These are phyloP conservation scores for Sporodiniella umbellata DNA, from an alignment of 371 early-diverging fungal species.

Conservation along the genomic window DNA sequence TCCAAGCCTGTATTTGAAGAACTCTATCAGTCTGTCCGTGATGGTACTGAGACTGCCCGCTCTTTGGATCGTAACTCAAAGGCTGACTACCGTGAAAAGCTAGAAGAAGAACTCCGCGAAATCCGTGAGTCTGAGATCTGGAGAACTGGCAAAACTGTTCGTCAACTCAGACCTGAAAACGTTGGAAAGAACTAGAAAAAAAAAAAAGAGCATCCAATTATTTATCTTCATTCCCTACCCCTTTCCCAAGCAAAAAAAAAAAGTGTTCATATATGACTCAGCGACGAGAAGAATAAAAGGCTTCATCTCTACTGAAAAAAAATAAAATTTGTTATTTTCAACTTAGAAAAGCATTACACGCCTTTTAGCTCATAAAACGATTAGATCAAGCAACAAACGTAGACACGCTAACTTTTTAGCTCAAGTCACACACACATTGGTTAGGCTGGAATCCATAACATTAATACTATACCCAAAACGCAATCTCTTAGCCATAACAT, in stretches of 20 bases:
- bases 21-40: slow-evolving; percentile 83
- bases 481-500: too few species aligned
- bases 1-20: slow-evolving; percentile 93
- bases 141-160: slow-evolving; percentile 87
- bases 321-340: too few species aligned
- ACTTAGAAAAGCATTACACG: too few species aligned
- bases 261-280: not conserved
- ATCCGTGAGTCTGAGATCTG: slow-evolving; percentile 66
- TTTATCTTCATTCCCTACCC: not conserved
- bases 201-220: too few species aligned
- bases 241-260: not conserved
- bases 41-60: slow-evolving; percentile 89
- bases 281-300: too few species aligned
- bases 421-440: too few species aligned
- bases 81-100: slow-evolving; percentile 87
- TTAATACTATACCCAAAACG: too few species aligned
- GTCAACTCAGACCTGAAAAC: slow-evolving; percentile 83
- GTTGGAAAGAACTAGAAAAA: slow-evolving; percentile 30
- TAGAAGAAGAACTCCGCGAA: slow-evolving; percentile 88
- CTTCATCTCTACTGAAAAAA: too few species aligned
- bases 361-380: too few species aligned
- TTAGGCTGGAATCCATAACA: too few species aligned
- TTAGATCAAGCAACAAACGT: too few species aligned
- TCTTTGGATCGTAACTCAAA: slow-evolving; percentile 87
- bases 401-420: too few species aligned